Evolutionary conservation across 371 early-diverging fungal genomes (phyloP).

Genomic region (Funneliformis caledonium): DNA sequence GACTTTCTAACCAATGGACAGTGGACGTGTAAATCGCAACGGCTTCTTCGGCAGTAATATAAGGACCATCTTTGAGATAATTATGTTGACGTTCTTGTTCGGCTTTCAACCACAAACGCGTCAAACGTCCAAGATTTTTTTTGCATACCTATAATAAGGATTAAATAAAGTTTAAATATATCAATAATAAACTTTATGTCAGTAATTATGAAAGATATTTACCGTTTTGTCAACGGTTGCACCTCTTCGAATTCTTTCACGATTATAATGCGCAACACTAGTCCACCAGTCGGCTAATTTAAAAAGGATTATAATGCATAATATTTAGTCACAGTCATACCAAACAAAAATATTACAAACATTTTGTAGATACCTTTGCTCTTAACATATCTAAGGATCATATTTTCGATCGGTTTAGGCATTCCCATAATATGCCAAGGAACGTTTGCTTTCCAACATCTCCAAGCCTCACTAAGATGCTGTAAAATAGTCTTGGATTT

Average conservation of each 20-base stretch:
- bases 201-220: background rate
- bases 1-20: constrained; percentile 98
- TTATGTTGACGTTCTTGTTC: constrained; percentile 99
- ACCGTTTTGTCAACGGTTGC: constrained; percentile 99
- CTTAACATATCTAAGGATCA: constrained; percentile 98
- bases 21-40: constrained; percentile 97
- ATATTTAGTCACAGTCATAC: background rate
- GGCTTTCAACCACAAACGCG: constrained; percentile 98
- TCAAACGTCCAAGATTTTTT: constrained; percentile 98
- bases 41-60: constrained; percentile 96
- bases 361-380: constrained; percentile 61
- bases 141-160: constrained; percentile 57
- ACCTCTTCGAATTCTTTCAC: constrained; percentile 97
- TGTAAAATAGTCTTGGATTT: constrained; percentile 96
- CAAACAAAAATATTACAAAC: background rate
- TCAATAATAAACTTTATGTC: background rate
- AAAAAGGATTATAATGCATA: background rate
- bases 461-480: constrained; percentile 98
- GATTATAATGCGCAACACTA: constrained; percentile 95
- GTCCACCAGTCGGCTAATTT: constrained; percentile 97
- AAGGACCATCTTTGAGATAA: constrained; percentile 98
- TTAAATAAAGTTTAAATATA: background rate
- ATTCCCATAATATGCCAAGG: constrained; percentile 99
- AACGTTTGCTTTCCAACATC: constrained; percentile 98
- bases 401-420: constrained; percentile 97